These are phyloP conservation scores for Pichia rugopelliculosa DNA, from an alignment of 805 yeast species.

Conservation along the genomic window DNA sequence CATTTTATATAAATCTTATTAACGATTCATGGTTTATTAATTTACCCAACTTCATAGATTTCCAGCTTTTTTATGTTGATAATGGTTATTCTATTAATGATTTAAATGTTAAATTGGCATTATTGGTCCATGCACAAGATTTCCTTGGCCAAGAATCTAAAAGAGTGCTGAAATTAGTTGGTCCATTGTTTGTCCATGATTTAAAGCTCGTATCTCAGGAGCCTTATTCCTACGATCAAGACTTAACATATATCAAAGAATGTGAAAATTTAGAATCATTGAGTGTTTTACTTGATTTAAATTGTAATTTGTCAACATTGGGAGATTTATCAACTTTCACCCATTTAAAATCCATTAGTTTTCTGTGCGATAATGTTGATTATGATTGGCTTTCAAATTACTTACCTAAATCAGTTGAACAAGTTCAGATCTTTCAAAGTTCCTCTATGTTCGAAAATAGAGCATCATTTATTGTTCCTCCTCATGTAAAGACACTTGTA, in stretches of 20 bases:
- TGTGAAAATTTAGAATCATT: background rate
- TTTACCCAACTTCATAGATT: background rate
- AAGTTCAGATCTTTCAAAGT: background rate
- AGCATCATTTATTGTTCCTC: background rate
- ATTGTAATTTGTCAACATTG: background rate
- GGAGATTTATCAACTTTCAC: background rate
- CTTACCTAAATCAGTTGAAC: background rate
- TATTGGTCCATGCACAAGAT: background rate
- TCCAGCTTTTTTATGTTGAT: background rate
- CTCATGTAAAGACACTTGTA: background rate
- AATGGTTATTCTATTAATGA: background rate
- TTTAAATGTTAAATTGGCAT: background rate
- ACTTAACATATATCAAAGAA: background rate
- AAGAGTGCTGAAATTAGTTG: background rate
- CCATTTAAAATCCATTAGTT: background rate
- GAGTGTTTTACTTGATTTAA: background rate
- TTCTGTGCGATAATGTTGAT: background rate
- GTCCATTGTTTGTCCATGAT: background rate
- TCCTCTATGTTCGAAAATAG: background rate
- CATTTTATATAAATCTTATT: background rate
- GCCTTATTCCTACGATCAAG: background rate
- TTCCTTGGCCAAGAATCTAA: background rate
- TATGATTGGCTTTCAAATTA: background rate
- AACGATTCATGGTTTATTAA: background rate
- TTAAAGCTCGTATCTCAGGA: background rate